Evolutionary conservation across 2,329 filamentous ascomycete genomes (phyloP), one percentile per base, ranked within the genome.

Genomic region (Zarea fungicola): DNA sequence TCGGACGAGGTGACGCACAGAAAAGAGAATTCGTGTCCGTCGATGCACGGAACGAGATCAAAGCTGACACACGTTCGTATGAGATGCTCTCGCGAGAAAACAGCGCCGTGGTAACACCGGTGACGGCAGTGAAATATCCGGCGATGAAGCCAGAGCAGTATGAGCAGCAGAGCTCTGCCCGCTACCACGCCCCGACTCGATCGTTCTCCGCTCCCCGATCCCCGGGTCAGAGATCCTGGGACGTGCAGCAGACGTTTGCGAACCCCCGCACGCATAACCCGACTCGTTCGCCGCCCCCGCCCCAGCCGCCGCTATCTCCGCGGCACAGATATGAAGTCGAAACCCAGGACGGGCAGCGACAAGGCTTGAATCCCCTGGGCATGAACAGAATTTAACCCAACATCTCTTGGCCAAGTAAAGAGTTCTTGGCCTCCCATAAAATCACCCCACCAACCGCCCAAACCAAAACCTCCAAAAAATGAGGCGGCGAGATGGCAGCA

Each of bases 1-100:
- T 81, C 52, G 66, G 69, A 29, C 69, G 73, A 46, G 44, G 44
- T 13, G 40, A 48, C 3, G 21, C 19, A 5, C 72, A 68, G 51
- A 81, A 85, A 62, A 80, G 81, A 58, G 92, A 97, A 65, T 97
- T 96, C 59, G 87, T 96, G 55, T 95, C 89, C 32, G 84, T 87
- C 39, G 92, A 96, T 62, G 89, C 90, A 40, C 78, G 79, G 53
- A 68, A 71, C 58, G 75, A 80, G 52, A 66, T 76, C 51, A 82
- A 82, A 55, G 76, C 79, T 65, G 81, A 84, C 58, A 75, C 74
- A 64, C 79, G 81, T 71, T 81, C 84, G 66, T 91, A 91, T 74
- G 87, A 91, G 75, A 90, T 91, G 86, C 82, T 91, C 59, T 80
- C 77, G 57, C 73, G 72, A 65, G 77, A 78, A 59, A 71, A 72